phyloP scores from a whole-genome alignment of 768 basidiomycete species.

The Phallus indusiatus region DNA sequence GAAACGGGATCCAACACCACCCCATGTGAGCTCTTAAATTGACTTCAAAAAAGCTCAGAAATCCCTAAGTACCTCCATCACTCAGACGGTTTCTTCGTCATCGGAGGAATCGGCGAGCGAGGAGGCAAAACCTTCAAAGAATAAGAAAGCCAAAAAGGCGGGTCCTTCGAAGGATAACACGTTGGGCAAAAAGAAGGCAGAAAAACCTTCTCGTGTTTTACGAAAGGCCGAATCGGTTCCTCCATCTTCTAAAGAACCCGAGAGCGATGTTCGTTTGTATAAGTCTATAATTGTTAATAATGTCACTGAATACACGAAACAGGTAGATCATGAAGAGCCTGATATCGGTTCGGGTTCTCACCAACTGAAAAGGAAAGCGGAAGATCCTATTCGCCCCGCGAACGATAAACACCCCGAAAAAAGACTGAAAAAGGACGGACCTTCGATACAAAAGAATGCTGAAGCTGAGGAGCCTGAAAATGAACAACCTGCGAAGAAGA shows the following conservation, averaged over 20 bases:
- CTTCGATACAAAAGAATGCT: slow-evolving; percentile 4
- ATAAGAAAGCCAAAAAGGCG: too few relatives aligned
- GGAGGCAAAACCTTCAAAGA: too few relatives aligned
- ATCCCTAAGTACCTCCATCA: neutral
- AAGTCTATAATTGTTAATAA: too few relatives aligned
- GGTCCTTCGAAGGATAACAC: too few relatives aligned
- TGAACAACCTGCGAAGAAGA: slow-evolving; percentile 41
- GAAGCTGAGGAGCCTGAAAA: slow-evolving; percentile 16
- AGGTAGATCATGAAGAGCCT: slow-evolving; percentile 5
- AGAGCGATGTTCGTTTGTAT: too few relatives aligned
- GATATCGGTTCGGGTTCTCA: neutral
- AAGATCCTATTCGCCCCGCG: slow-evolving; percentile 2
- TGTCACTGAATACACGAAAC: neutral
- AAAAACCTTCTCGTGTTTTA: too few relatives aligned
- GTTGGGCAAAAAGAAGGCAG: too few relatives aligned
- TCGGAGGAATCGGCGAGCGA: too few relatives aligned
- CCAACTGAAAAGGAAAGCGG: slow-evolving; percentile 1
- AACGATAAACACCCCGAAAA: slow-evolving; percentile 16
- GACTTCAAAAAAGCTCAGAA: neutral
- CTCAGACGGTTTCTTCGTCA: too few relatives aligned
- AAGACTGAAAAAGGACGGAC: slow-evolving; percentile 11
- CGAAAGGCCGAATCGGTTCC: too few relatives aligned
- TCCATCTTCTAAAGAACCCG: too few relatives aligned
- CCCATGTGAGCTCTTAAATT: neutral
- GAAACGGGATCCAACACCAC: slow-evolving; percentile 6